These are phyloP conservation scores for Solanum chacoense DNA, from an alignment of 305 asterid genomes.

Conservation along the genomic window DNA sequence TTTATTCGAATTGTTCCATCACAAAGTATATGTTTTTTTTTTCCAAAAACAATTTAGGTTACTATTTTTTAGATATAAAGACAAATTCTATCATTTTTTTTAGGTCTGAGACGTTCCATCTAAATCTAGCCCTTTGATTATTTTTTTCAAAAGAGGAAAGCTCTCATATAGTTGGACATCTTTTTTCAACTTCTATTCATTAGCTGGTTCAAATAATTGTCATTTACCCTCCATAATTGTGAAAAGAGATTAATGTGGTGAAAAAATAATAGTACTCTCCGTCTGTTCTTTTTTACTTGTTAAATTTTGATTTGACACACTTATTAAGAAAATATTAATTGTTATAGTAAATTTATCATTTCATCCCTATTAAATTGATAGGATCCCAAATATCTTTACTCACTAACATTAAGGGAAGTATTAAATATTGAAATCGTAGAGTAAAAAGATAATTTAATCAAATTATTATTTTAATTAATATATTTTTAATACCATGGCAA, in stretches of 20 bases:
- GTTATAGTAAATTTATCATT: too few relatives aligned
- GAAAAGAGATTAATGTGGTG: neutral
- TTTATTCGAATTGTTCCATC: neutral
- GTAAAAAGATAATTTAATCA: neutral
- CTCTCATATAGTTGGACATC: neutral
- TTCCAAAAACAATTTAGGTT: neutral
- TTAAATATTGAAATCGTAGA: neutral
- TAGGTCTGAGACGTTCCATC: neutral
- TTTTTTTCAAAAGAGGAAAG: neutral
- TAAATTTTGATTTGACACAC: too few relatives aligned
- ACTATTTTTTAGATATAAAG: neutral
- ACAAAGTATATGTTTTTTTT: neutral
- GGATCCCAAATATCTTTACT: too few relatives aligned
- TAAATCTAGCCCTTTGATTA: neutral
- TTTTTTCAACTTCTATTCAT: neutral
- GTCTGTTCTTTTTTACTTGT: neutral
- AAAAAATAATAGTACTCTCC: neutral
- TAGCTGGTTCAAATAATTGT: neutral
- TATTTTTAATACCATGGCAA: neutral
- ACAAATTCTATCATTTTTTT: neutral
- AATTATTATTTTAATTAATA: neutral
- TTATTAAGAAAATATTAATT: too few relatives aligned
- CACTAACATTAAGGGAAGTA: too few relatives aligned
- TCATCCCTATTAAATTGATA: too few relatives aligned
- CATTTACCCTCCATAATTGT: neutral